Conservation (phyloP, 2,329 filamentous ascomycete genomes). For the Ascochyta fabae region DNA sequence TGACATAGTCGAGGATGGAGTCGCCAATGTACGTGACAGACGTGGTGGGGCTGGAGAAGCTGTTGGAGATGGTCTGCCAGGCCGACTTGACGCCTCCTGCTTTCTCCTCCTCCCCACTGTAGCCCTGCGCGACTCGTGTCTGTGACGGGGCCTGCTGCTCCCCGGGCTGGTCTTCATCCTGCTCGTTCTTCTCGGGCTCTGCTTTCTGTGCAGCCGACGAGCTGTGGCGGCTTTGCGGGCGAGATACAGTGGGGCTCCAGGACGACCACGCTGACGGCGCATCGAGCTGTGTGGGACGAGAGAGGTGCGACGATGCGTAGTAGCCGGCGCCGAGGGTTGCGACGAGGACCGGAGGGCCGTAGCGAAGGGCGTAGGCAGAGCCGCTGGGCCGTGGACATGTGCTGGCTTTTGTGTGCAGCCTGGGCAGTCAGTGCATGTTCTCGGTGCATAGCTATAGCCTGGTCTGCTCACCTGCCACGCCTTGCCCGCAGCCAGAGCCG, state of each 20-base stretch:
- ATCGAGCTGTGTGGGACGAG: constrained; percentile 38
- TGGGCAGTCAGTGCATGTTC: constrained; percentile 22
- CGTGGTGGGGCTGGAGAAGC: constrained; percentile 37
- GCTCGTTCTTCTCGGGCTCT: constrained; percentile 22
- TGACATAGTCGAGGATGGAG: constrained; percentile 70
- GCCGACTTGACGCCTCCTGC: constrained; percentile 28
- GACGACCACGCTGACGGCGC: constrained; percentile 34
- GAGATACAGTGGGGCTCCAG: constrained; percentile 15
- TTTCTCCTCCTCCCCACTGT: constrained; percentile 31
- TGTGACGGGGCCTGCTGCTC: constrained; percentile 45
- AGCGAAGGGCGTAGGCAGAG: constrained; percentile 30
- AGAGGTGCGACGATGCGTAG: constrained; percentile 25
- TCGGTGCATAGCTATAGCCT: not conserved
- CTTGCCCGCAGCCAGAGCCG: constrained; percentile 37
- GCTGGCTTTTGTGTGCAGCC: constrained; percentile 30
- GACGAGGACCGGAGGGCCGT: constrained; percentile 39
- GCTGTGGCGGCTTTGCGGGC: constrained; percentile 19
- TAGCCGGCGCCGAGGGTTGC: constrained; percentile 33
- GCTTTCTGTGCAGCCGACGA: constrained; percentile 28
- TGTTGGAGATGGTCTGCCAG: constrained; percentile 44
- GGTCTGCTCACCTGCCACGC: constrained; percentile 35
- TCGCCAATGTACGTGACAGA: constrained; percentile 52
- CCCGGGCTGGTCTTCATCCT: constrained; percentile 26
- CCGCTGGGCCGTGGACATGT: constrained; percentile 18
- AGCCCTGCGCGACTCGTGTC: constrained; percentile 36